These are phyloP conservation scores for Fragilaria crotonensis DNA, from an alignment of 108 stramenopile genomes.

Conservation along the genomic window DNA sequence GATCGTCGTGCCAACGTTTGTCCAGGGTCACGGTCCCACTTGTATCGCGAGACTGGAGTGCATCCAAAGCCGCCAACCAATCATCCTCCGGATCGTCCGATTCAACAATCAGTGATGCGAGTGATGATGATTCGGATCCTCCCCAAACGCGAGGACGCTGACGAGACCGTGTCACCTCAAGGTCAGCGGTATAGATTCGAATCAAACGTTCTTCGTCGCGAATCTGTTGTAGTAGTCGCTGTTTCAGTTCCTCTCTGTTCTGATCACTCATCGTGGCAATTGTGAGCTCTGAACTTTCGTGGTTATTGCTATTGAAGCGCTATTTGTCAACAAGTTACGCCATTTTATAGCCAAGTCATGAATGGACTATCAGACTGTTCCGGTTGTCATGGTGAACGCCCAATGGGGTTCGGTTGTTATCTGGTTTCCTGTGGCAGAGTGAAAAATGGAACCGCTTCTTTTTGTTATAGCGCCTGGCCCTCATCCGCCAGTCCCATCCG, in stretches of 20 bases:
- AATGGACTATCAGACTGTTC: too few species aligned
- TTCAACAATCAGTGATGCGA: not conserved
- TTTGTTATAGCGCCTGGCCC: too few species aligned
- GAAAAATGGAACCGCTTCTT: too few species aligned
- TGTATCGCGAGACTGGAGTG: not conserved
- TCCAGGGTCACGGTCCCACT: not conserved
- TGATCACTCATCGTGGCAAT: not conserved
- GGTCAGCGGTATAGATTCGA: conserved; percentile 5
- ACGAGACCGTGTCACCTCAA: not conserved
- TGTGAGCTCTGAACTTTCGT: too few species aligned
- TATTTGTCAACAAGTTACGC: too few species aligned
- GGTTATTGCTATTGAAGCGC: too few species aligned
- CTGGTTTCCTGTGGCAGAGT: too few species aligned
- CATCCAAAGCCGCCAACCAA: conserved; percentile 4
- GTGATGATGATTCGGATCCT: not conserved
- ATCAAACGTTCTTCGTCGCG: conserved; percentile 4
- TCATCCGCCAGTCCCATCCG: too few species aligned
- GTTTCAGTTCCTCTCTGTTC: not conserved
- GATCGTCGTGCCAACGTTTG: conserved; percentile 3
- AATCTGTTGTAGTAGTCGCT: not conserved
- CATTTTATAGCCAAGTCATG: too few species aligned
- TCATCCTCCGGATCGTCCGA: not conserved
- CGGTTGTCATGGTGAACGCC: too few species aligned
- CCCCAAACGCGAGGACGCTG: not conserved
- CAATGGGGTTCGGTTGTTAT: too few species aligned